Conservation (phyloP, 164 flowering plant genomes). For the Paratinospora sagittata region DNA sequence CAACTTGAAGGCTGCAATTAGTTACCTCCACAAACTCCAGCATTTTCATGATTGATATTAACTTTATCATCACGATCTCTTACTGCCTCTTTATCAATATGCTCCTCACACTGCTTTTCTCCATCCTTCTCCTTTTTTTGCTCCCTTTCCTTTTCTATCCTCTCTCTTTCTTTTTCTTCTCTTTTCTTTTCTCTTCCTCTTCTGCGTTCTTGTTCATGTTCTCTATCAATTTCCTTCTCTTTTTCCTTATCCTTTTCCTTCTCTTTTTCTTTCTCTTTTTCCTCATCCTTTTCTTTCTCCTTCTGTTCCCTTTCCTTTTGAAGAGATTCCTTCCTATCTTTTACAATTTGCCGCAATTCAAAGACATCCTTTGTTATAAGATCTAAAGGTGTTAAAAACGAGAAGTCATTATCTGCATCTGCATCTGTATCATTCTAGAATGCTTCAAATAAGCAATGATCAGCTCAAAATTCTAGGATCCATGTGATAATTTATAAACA, state of each 20-base stretch:
- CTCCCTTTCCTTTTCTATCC: slow-evolving; percentile 27
- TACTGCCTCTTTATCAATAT: slow-evolving; percentile 30
- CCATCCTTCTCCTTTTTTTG: slow-evolving; percentile 39
- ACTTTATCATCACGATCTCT: slow-evolving; percentile 42
- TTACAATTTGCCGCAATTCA: slow-evolving; percentile 66
- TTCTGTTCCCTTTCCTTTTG: slow-evolving; percentile 52
- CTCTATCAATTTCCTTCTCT: slow-evolving; percentile 26
- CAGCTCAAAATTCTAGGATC: slow-evolving; percentile 11
- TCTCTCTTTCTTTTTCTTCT: slow-evolving; percentile 29
- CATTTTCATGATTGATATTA: slow-evolving; percentile 44
- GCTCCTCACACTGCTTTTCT: slow-evolving; percentile 51
- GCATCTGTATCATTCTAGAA: slow-evolving; percentile 73
- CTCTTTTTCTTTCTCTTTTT: slow-evolving; percentile 15
- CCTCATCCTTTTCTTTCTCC: slow-evolving; percentile 30
- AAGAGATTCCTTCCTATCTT: slow-evolving; percentile 57
- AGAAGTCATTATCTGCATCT: slow-evolving; percentile 89
- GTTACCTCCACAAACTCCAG: slow-evolving; percentile 51
- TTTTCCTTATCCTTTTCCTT: slow-evolving; percentile 14
- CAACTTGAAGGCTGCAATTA: background rate
- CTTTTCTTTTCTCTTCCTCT: slow-evolving; percentile 24
- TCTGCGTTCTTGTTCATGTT: slow-evolving; percentile 28
- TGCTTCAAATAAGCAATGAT: slow-evolving; percentile 27
- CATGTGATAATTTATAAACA: background rate
- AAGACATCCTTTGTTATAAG: slow-evolving; percentile 82
- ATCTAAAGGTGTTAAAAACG: slow-evolving; percentile 86